Evolutionary conservation across 495 filamentous ascomycete genomes (phyloP).

Genomic region (Neurospora sp.): DNA sequence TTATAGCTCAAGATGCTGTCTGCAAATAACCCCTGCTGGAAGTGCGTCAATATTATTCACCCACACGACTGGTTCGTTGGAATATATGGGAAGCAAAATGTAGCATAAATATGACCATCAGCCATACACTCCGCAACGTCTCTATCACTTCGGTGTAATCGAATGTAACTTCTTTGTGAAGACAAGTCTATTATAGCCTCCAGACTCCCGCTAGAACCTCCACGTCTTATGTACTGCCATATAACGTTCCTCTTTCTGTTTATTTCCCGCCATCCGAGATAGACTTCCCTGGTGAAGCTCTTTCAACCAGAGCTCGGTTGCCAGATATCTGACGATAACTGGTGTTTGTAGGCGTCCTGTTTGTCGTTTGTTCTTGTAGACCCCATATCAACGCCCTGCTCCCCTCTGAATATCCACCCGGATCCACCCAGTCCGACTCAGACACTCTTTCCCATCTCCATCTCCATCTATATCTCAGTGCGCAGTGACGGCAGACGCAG

Average conservation of each 20-base stretch:
- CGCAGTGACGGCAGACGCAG: not conserved
- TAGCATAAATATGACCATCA: too few species aligned
- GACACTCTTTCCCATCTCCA: not conserved
- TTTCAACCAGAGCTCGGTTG: not conserved
- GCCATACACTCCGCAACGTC: too few species aligned
- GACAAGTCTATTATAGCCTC: not conserved
- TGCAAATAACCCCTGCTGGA: not conserved
- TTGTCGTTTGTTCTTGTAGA: not conserved
- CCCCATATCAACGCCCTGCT: not conserved
- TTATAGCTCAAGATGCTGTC: not conserved
- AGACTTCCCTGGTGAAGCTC: not conserved
- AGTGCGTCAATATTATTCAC: not conserved
- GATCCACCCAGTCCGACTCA: not conserved
- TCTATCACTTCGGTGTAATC: not conserved
- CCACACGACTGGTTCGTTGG: too few species aligned
- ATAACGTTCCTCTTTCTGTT: not conserved
- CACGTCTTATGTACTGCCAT: not conserved
- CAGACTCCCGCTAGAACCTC: not conserved
- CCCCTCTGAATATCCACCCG: not conserved
- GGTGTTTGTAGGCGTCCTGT: not conserved
- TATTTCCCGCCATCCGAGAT: slow-evolving; percentile 1
- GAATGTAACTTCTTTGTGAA: not conserved
- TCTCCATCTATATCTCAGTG: slow-evolving; percentile 5
- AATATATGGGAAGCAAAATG: too few species aligned
- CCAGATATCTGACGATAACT: not conserved